Conservation (phyloP, 179 eudicot genomes). For the Silene noctiflora region DNA sequence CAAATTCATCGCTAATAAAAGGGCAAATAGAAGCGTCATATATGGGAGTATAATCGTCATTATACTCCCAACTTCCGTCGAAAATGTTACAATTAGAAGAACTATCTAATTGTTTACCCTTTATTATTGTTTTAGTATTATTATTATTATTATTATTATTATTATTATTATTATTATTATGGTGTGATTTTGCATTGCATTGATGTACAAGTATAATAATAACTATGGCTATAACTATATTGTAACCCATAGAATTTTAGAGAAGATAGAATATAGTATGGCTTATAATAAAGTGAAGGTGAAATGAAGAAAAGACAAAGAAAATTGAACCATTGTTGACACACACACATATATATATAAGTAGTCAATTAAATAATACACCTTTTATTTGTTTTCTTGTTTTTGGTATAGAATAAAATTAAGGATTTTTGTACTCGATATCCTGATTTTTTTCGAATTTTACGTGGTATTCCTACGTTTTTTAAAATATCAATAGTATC, state of each 20-base stretch:
- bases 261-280: background rate
- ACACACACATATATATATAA: background rate
- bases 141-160: background rate
- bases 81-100: slow-evolving; percentile 39
- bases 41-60: slow-evolving; percentile 34
- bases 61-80: slow-evolving; percentile 54
- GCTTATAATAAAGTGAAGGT: background rate
- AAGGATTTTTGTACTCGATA: no score
- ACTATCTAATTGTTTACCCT: slow-evolving; percentile 12
- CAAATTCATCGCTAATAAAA: slow-evolving; percentile 37
- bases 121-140: background rate
- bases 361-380: no score
- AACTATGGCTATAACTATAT: background rate
- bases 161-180: background rate
- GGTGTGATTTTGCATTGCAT: slow-evolving; percentile 14
- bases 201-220: slow-evolving; percentile 14
- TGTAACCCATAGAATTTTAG: slow-evolving; percentile 12
- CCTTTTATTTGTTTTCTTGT: background rate
- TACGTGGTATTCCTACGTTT: no score
- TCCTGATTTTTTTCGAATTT: no score
- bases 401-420: background rate
- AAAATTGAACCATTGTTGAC: background rate
- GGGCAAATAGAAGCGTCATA: slow-evolving; percentile 49
- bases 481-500: no score
- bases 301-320: background rate